Conservation (phyloP, 2,329 filamentous ascomycete species). For the Xylariaceae sp. region DNA sequence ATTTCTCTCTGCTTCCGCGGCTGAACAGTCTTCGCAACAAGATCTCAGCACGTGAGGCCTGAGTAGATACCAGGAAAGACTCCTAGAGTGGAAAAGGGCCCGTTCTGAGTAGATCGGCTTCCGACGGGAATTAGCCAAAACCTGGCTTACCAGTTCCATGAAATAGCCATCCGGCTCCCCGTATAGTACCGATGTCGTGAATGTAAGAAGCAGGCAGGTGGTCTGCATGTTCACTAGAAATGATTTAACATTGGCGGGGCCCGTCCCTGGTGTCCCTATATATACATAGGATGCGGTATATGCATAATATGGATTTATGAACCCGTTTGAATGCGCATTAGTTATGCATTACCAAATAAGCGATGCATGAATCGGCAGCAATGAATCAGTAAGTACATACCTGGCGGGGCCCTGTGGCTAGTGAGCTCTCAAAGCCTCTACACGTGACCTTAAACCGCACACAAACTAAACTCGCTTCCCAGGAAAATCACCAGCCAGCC, state of each 20-base stretch:
- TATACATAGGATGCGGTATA: too few species aligned
- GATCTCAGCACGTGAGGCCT: not conserved
- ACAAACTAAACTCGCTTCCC: slow-evolving; percentile 16
- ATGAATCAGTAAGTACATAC: not conserved
- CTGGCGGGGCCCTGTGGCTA: slow-evolving; percentile 5
- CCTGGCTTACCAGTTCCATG: not conserved
- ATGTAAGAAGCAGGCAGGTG: not conserved
- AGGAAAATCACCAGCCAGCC: slow-evolving; percentile 15
- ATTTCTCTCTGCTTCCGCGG: not conserved
- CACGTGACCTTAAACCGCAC: slow-evolving; percentile 13
- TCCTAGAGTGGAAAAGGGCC: not conserved
- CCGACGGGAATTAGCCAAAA: not conserved
- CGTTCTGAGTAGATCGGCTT: not conserved
- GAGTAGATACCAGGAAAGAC: not conserved
- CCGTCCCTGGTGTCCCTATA: too few species aligned
- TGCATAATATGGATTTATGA: too few species aligned
- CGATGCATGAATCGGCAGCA: not conserved
- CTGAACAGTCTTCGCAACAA: not conserved
- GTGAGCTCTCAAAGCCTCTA: slow-evolving; percentile 2
- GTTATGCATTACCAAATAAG: not conserved
- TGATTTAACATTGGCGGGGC: not conserved
- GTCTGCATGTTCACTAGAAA: not conserved
- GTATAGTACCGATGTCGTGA: not conserved
- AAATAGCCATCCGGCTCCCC: not conserved
- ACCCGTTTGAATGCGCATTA: too few species aligned